These are phyloP conservation scores for Ophiocordyceps unilateralis DNA, from an alignment of 2,329 filamentous ascomycete species.

Conservation along the genomic window DNA sequence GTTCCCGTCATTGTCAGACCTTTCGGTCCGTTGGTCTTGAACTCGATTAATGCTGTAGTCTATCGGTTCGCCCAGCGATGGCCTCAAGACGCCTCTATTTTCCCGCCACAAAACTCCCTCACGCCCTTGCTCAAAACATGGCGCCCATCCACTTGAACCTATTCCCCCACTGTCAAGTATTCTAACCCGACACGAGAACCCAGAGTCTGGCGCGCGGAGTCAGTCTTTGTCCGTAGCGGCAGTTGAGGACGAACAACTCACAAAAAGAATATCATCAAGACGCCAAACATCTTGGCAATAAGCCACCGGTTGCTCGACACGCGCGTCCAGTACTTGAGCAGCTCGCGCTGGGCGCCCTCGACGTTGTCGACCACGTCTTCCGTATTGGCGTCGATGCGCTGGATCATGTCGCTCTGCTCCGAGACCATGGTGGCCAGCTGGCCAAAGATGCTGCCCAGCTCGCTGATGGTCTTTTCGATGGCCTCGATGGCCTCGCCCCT, in stretches of 20 bases:
- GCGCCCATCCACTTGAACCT: too few relatives aligned
- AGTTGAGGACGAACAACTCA: slow-evolving; percentile 19
- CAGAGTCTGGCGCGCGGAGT: slow-evolving; percentile 15
- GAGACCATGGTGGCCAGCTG: slow-evolving; percentile 94
- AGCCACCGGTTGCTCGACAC: slow-evolving; percentile 94
- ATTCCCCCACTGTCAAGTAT: slow-evolving; percentile 8
- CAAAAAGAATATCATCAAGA: slow-evolving; percentile 87
- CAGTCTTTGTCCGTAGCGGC: background rate
- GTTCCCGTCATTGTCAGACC: background rate
- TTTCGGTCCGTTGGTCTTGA: too few relatives aligned
- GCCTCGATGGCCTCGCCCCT: slow-evolving; percentile 91
- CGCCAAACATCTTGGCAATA: slow-evolving; percentile 62
- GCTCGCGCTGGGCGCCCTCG: slow-evolving; percentile 82
- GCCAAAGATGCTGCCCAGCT: slow-evolving; percentile 79
- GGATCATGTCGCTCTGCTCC: slow-evolving; percentile 95
- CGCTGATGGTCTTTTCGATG: slow-evolving; percentile 87
- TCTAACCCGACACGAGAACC: slow-evolving; percentile 19
- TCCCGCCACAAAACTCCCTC: background rate
- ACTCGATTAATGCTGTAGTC: background rate
- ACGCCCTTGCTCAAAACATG: background rate
- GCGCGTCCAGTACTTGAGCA: slow-evolving; percentile 92
- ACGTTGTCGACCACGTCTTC: slow-evolving; percentile 98
- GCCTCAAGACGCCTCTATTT: background rate
- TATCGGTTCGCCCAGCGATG: background rate
- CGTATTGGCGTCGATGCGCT: slow-evolving; percentile 91